Percentiles rank a stretch among this genome's conserved stretches.
These are phyloP conservation scores for Suillus hirtellus DNA, from an alignment of 768 basidiomycete species.

Conservation along the genomic window DNA sequence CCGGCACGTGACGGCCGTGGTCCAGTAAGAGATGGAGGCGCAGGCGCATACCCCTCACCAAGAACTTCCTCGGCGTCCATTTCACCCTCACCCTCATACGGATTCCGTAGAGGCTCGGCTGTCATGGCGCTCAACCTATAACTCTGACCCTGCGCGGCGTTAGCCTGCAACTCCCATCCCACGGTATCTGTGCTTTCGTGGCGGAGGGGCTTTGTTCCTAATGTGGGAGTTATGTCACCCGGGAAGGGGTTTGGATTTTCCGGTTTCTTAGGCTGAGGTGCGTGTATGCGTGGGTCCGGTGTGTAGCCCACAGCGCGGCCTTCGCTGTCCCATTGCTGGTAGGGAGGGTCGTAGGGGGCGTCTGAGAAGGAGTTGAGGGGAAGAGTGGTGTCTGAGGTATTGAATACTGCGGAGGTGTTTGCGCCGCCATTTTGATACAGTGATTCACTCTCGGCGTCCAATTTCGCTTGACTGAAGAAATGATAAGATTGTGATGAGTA, in stretches of 20 bases:
- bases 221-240: slow-evolving; percentile 14
- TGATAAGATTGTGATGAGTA: slow-evolving; percentile 6
- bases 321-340: slow-evolving; percentile 54
- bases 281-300: slow-evolving; percentile 45
- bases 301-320: slow-evolving; percentile 52
- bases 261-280: slow-evolving; percentile 48
- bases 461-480: slow-evolving; percentile 53
- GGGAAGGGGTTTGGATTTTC: slow-evolving; percentile 18
- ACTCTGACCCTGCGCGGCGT: slow-evolving; percentile 26
- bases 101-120: slow-evolving; percentile 23
- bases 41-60: neutral
- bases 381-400: slow-evolving; percentile 47
- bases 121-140: slow-evolving; percentile 24
- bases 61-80: slow-evolving; percentile 22
- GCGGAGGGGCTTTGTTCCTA: slow-evolving; percentile 14
- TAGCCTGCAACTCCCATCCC: slow-evolving; percentile 31
- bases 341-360: slow-evolving; percentile 30
- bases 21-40: neutral
- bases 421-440: slow-evolving; percentile 32
- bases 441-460: slow-evolving; percentile 30
- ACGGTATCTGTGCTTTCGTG: slow-evolving; percentile 34
- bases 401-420: slow-evolving; percentile 34
- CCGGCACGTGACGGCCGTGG: neutral
- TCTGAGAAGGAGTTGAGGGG: slow-evolving; percentile 26
- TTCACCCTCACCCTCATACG: slow-evolving; percentile 22